Evolutionary conservation across 306 rosid species (phyloP), one percentile per base, ranked within the genome.

Genomic region (Rosa lucieae): DNA sequence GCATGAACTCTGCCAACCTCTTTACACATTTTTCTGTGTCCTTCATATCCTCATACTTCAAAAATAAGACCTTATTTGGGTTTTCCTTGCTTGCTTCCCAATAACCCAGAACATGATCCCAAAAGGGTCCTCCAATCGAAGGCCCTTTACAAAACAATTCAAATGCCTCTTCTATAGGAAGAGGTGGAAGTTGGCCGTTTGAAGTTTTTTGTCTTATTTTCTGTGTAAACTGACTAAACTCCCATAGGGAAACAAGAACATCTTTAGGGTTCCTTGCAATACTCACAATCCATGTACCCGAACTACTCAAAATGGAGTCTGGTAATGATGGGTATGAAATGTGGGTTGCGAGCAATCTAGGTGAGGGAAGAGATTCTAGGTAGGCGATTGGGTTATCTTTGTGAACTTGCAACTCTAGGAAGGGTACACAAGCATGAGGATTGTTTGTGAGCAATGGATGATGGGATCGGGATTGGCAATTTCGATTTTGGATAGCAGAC

Each of bases 21-120:
- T 0, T 87, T 58, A 87, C 59, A 0, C 85, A 79, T 48, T 4
- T 17, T 4, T 0, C 9, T 3, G 13, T 43, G 42, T 88, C 82
- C 10, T 70, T 90, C 82, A 90, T 8, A 1, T 87, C 89, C 70
- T 88, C 90, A 23, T 86, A 90, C 81, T 80, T 83, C 23, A 90
- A 56, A 81, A 90, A 88, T 37, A 90, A 3, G n/a, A 88, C 81
- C 26, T 85, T 84, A 35, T 80, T 8, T 4, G 90, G 85, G 4
- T 37, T 82, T 20, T 74, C 88, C 23, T 21, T 49, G 78, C 90
- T 86, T 14, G 82, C 87, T 18, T 82, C 79, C 89, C 82, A 88
- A 21, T 88, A 86, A 21, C 85, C 6, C 2, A 86, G 8, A 68
- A 90, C 61, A 37, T 90, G 10, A 17, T 67, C 52, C 89, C 89